Conservation (phyloP, 805 yeast genomes). For the Suhomyces prunicola region DNA sequence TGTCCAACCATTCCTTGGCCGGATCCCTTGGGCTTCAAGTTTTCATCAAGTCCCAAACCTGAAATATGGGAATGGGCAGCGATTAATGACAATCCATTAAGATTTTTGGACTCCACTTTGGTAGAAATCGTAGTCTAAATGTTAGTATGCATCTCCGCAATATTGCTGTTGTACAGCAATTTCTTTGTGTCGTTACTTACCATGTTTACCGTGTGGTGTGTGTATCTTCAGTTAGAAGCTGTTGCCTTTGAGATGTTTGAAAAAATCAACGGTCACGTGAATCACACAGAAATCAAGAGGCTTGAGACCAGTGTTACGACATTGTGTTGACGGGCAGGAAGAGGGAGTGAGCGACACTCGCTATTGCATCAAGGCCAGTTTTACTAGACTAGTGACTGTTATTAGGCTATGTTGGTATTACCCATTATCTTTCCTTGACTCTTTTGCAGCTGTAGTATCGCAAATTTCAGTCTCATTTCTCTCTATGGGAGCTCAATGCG, state of each 20-base stretch:
- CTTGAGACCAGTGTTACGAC: not conserved
- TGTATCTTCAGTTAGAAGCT: not conserved
- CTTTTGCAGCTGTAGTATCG: not conserved
- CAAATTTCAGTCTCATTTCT: not conserved
- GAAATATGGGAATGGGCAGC: constrained; percentile 99
- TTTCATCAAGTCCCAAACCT: constrained; percentile 94
- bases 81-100: constrained; percentile 59
- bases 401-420: too few species aligned
- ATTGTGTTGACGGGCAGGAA: not conserved
- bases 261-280: not conserved
- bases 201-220: not conserved
- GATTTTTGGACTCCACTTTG: constrained; percentile 31
- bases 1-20: constrained; percentile 99
- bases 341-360: not conserved
- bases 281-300: not conserved
- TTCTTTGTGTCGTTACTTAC: not conserved
- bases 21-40: constrained; percentile 70
- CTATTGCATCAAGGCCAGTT: not conserved
- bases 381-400: too few species aligned
- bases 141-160: constrained; percentile 6
- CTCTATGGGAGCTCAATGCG: not conserved
- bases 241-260: not conserved
- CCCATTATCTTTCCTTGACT: too few species aligned
- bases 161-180: not conserved
- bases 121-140: constrained; percentile 26